Conservation (phyloP, 2,329 filamentous ascomycete genomes). For the Xenoacremonium recifei region DNA sequence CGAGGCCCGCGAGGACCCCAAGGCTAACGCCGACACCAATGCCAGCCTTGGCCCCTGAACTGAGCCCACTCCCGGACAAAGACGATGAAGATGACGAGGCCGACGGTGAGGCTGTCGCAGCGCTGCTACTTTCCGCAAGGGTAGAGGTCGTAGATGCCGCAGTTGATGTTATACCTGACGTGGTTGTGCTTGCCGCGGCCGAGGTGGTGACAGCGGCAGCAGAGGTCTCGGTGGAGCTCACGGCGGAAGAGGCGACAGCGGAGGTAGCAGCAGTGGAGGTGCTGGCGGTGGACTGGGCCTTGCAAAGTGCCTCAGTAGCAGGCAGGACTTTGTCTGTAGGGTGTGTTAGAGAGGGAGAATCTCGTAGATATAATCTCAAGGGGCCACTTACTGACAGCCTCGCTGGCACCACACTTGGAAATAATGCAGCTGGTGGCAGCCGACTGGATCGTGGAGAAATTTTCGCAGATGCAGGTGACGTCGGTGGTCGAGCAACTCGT, state of each 20-base stretch:
- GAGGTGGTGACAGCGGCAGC: slow-evolving; percentile 13
- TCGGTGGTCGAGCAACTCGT: slow-evolving; percentile 33
- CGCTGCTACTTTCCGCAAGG: too few species aligned
- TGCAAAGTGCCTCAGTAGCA: slow-evolving; percentile 35
- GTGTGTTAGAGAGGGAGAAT: too few species aligned
- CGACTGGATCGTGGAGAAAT: slow-evolving; percentile 31
- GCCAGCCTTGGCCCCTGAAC: too few species aligned
- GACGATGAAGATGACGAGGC: slow-evolving; percentile 4
- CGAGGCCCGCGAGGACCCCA: too few species aligned
- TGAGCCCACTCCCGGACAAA: too few species aligned
- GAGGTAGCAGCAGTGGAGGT: slow-evolving; percentile 11
- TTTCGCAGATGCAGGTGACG: slow-evolving; percentile 33
- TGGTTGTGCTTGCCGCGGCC: slow-evolving; percentile 8
- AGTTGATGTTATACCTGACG: slow-evolving; percentile 11
- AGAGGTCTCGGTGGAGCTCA: slow-evolving; percentile 11
- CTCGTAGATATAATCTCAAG: slow-evolving; percentile 18
- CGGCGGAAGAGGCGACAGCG: slow-evolving; percentile 5
- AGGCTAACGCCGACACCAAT: too few species aligned
- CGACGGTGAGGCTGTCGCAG: too few species aligned
- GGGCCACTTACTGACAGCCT: slow-evolving; percentile 40
- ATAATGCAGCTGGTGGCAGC: slow-evolving; percentile 36
- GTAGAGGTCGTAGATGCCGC: too few species aligned
- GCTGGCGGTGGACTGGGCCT: slow-evolving; percentile 10
- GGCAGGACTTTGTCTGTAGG: slow-evolving; percentile 42
- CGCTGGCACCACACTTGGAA: slow-evolving; percentile 33